Conservation (phyloP, 371 early-diverging fungal genomes). For the Haplosporangium sp. region DNA sequence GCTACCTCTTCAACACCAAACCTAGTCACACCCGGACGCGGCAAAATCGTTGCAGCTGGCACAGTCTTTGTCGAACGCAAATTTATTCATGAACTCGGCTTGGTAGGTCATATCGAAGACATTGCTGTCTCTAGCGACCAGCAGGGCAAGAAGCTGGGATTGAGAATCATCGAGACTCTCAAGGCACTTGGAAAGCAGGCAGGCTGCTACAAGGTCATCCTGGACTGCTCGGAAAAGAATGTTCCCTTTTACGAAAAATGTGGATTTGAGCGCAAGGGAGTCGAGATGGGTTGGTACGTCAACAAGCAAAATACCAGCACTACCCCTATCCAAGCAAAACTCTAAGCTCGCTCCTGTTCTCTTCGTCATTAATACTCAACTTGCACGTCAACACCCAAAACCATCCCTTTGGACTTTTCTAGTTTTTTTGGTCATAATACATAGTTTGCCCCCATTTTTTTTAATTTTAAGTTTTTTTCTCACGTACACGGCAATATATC, state of each 20-base stretch:
- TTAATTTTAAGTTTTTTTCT: neutral
- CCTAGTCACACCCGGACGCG: constrained; percentile 52
- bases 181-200: constrained; percentile 73
- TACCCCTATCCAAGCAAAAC: constrained; percentile 22
- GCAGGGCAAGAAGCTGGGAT: constrained; percentile 91
- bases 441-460: neutral
- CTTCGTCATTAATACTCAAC: neutral
- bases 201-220: constrained; percentile 86
- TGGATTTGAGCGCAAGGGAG: constrained; percentile 86
- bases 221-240: constrained; percentile 92
- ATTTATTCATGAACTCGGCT: constrained; percentile 90
- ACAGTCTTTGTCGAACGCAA: constrained; percentile 97
- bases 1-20: constrained; percentile 34
- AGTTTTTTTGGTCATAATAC: no score
- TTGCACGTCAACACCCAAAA: neutral
- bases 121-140: constrained; percentile 93
- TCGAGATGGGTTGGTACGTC: constrained; percentile 86
- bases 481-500: constrained; percentile 2
- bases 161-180: constrained; percentile 80
- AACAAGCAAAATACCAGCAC: constrained; percentile 25
- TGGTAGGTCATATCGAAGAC: constrained; percentile 92
- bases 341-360: constrained; percentile 18
- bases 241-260: constrained; percentile 96
- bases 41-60: constrained; percentile 90
- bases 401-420: no score